These are phyloP conservation scores for Puya raimondii DNA, from an alignment of 176 grass and related monocot genomes.

Conservation along the genomic window DNA sequence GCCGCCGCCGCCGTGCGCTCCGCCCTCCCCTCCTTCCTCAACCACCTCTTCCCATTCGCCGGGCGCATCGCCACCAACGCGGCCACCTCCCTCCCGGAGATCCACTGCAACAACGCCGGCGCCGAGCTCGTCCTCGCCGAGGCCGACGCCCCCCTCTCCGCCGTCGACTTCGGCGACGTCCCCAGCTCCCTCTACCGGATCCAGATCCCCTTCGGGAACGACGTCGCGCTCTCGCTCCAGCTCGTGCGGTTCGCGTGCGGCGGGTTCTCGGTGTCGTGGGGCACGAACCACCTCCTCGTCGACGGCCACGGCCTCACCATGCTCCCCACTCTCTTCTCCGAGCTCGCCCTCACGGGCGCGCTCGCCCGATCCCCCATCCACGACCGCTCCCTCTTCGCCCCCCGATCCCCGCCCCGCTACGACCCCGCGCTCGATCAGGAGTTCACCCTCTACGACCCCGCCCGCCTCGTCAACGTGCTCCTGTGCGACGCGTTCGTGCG, in stretches of 20 bases:
- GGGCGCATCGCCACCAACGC: not conserved
- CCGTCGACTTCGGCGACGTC: conserved; percentile 44
- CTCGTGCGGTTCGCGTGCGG: conserved; percentile 55
- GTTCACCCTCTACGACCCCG: conserved; percentile 36
- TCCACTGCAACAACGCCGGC: conserved; percentile 40
- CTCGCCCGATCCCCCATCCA: conserved; percentile 41
- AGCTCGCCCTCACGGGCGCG: conserved; percentile 23
- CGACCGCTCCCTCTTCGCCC: conserved; percentile 42
- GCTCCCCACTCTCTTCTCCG: conserved; percentile 41
- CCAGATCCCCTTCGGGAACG: conserved; percentile 29
- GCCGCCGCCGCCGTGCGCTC: conserved; percentile 10
- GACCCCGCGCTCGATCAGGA: conserved; percentile 27
- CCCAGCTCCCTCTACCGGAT: conserved; percentile 26
- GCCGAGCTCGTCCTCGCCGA: conserved; percentile 57
- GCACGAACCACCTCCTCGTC: conserved; percentile 44
- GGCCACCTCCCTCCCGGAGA: not conserved
- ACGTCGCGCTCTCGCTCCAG: conserved; percentile 60
- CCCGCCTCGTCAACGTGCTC: conserved; percentile 29
- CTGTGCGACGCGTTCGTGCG: conserved; percentile 27
- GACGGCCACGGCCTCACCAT: conserved; percentile 52
- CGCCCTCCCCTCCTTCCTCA: conserved; percentile 31
- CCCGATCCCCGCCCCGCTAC: conserved; percentile 26
- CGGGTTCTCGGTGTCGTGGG: conserved; percentile 59
- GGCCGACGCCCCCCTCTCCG: conserved; percentile 12
- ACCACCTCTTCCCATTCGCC: conserved; percentile 21